A percentile compares a stretch with the other conserved stretches of the same genome.
Evolutionary conservation across 169 alveolate species (phyloP).

Genomic region (Neospora caninum): DNA sequence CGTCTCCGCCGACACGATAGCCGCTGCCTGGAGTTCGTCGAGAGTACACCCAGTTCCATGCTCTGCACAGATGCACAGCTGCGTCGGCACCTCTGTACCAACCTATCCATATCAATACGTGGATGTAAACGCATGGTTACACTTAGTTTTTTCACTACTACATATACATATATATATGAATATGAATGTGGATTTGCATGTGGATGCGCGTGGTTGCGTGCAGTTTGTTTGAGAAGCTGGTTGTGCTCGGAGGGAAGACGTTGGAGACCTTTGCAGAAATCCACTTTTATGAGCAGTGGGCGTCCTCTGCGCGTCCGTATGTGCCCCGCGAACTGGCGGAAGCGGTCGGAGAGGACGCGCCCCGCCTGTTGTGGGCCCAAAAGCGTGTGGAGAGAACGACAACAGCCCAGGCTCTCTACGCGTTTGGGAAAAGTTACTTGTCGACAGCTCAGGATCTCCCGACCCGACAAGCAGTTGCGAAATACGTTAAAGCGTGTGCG

Average conservation of each 20-base stretch:
- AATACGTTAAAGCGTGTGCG: slow-evolving; percentile 63
- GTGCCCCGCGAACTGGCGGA: slow-evolving; percentile 48
- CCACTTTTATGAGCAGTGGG: slow-evolving; percentile 59
- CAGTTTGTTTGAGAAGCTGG: slow-evolving; percentile 66
- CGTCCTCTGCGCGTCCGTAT: background rate
- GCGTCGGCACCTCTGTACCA: too few species aligned
- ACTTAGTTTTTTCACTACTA: too few species aligned
- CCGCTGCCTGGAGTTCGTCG: too few species aligned
- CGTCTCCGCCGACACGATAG: too few species aligned
- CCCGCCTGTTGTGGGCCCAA: slow-evolving; percentile 66
- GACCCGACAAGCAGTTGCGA: slow-evolving; percentile 57
- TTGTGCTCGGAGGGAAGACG: slow-evolving; percentile 68
- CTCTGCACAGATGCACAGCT: too few species aligned
- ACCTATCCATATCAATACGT: too few species aligned
- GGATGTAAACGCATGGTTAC: too few species aligned
- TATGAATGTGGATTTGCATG: too few species aligned
- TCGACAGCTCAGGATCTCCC: slow-evolving; percentile 65
- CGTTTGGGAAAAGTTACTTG: slow-evolving; percentile 64
- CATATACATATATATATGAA: too few species aligned
- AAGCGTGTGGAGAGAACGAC: slow-evolving; percentile 52
- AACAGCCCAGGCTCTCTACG: slow-evolving; percentile 33
- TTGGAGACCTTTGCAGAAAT: slow-evolving; percentile 59
- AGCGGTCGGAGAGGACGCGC: slow-evolving; percentile 16
- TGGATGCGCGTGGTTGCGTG: background rate
- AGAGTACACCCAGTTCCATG: too few species aligned